Evolutionary conservation across 2,329 filamentous ascomycete genomes (phyloP).

Genomic region (Alternaria solani): DNA sequence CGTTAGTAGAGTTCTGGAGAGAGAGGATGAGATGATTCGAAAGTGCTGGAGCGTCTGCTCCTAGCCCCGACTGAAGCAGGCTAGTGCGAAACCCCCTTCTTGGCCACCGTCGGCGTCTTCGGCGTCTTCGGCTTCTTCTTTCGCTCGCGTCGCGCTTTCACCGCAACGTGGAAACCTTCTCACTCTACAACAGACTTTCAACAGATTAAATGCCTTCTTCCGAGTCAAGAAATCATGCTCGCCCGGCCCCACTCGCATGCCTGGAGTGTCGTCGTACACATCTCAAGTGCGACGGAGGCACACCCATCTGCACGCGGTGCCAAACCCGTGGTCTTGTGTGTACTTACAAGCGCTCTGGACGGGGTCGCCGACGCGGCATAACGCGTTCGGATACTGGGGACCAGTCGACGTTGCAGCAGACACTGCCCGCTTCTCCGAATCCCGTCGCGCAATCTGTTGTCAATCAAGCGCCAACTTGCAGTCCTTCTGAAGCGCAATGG

Average conservation of each 20-base stretch:
- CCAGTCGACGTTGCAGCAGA: background rate
- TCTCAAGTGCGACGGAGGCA: constrained; percentile 58
- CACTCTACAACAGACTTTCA: background rate
- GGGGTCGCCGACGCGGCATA: constrained; percentile 52
- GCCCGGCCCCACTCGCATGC: constrained; percentile 52
- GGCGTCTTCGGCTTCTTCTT: constrained; percentile 11
- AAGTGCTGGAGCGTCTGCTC: background rate
- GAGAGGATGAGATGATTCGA: background rate
- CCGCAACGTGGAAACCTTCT: constrained; percentile 2
- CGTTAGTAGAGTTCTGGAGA: background rate
- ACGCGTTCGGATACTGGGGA: constrained; percentile 3
- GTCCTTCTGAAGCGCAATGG: constrained; percentile 30
- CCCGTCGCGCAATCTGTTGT: constrained; percentile 17
- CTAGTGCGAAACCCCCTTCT: background rate
- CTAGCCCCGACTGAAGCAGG: background rate
- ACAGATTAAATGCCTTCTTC: constrained; percentile 10
- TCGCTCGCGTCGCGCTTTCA: constrained; percentile 1
- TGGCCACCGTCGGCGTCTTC: background rate
- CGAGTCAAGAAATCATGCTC: background rate
- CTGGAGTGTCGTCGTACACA: constrained; percentile 58
- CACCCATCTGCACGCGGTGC: constrained; percentile 56
- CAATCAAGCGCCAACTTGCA: constrained; percentile 5
- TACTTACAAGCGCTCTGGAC: constrained; percentile 56
- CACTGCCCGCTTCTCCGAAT: background rate
- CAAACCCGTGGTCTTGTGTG: constrained; percentile 49